Percentiles rank a stretch among this genome's conserved stretches.
Conservation (phyloP, 768 basidiomycete species). For the Boletus rubroflammeus region DNA sequence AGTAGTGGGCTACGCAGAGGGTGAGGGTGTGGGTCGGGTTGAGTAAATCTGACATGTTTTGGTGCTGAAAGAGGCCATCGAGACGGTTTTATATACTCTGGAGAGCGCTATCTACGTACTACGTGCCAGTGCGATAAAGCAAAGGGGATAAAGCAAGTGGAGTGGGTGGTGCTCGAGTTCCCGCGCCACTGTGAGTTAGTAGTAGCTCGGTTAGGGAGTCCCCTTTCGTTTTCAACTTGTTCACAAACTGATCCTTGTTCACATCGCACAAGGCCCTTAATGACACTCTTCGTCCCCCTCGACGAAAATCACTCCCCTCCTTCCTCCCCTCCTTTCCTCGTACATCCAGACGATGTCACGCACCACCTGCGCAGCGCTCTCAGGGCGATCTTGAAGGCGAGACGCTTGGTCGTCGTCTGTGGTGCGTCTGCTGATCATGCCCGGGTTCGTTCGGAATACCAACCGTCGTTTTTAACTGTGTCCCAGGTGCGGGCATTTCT, state of each 20-base stretch:
- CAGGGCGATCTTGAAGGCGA: conserved; percentile 72
- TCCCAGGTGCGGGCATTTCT: conserved; percentile 80
- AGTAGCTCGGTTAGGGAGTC: conserved; percentile 13
- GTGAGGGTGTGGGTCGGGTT: conserved; percentile 16
- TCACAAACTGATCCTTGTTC: conserved; percentile 22
- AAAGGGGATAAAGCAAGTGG: conserved; percentile 11
- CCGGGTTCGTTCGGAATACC: conserved; percentile 6
- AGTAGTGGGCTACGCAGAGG: conserved; percentile 30
- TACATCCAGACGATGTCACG: conserved; percentile 41
- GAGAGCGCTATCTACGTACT: background rate
- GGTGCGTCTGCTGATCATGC: conserved; percentile 47
- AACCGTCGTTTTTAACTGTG: background rate
- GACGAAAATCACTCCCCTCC: conserved; percentile 45
- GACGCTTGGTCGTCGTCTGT: conserved; percentile 80
- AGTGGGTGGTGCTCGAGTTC: conserved; percentile 10
- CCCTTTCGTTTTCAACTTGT: conserved; percentile 23
- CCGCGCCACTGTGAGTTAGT: conserved; percentile 26
- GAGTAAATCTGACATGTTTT: conserved; percentile 17
- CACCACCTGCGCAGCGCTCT: conserved; percentile 52
- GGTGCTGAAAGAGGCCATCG: background rate
- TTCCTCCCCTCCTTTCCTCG: conserved; percentile 53
- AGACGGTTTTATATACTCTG: conserved; percentile 7
- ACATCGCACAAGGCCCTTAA: conserved; percentile 32
- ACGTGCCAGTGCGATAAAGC: conserved; percentile 16
- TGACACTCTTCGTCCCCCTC: conserved; percentile 67